These are phyloP conservation scores for Megacollybia marginata DNA, from an alignment of 768 basidiomycete genomes.

Conservation along the genomic window DNA sequence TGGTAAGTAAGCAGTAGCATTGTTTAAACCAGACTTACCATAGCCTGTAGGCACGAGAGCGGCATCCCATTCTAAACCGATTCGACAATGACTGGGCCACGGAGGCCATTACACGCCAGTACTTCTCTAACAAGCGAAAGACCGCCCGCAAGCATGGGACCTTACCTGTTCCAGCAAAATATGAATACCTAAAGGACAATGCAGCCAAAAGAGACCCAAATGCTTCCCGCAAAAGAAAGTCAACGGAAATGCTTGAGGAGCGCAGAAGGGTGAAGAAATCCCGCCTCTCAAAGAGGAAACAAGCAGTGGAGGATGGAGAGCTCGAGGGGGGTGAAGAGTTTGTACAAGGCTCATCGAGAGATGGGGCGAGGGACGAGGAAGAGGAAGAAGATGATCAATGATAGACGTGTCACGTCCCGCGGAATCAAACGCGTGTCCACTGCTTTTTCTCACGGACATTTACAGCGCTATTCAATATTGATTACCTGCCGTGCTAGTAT, in stretches of 20 bases:
- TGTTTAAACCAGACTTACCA: neutral
- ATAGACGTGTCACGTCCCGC: too few species aligned
- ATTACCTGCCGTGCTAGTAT: too few species aligned
- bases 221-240: conserved; percentile 1
- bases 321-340: neutral
- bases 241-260: neutral
- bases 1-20: neutral
- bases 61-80: conserved; percentile 4
- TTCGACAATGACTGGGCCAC: conserved; percentile 11
- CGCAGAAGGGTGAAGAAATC: neutral
- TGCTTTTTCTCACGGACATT: too few species aligned
- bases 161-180: conserved; percentile 3
- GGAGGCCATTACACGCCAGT: conserved; percentile 6
- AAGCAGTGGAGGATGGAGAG: neutral
- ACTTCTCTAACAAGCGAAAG: conserved; percentile 5
- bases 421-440: too few species aligned
- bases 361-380: neutral
- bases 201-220: conserved; percentile 4
- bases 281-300: neutral
- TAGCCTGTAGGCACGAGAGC: conserved; percentile 1
- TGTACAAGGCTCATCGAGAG: neutral
- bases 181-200: conserved; percentile 9
- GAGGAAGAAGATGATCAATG: too few species aligned
- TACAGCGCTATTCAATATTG: too few species aligned
- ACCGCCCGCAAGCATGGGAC: conserved; percentile 1